Conservation (phyloP, 2,329 filamentous ascomycete genomes). For the Aphanocladium album region DNA sequence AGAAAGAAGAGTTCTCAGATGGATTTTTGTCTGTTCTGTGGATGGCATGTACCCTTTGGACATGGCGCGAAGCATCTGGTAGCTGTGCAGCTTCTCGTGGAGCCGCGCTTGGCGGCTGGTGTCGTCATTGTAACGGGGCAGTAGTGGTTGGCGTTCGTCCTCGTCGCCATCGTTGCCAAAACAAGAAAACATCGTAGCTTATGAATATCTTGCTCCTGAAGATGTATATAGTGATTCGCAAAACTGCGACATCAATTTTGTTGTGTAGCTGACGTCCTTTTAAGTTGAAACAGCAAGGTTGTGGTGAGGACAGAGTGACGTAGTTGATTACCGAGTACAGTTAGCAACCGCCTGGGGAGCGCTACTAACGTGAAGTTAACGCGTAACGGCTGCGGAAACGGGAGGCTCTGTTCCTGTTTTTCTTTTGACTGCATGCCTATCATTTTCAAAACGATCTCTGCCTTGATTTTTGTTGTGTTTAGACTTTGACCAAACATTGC, state of each 20-base stretch:
- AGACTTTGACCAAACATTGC: not conserved
- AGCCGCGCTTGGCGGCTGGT: slow-evolving; percentile 71
- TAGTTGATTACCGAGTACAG: slow-evolving; percentile 10
- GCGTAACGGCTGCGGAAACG: not conserved
- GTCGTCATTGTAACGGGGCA: slow-evolving; percentile 79
- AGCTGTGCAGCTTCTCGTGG: slow-evolving; percentile 86
- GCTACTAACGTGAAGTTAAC: not conserved
- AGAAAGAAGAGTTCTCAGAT: slow-evolving; percentile 72
- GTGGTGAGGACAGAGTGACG: slow-evolving; percentile 11
- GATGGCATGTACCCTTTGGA: slow-evolving; percentile 87
- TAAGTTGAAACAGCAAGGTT: not conserved
- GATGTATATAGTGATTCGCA: not conserved
- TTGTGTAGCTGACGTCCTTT: not conserved
- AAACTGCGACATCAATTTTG: not conserved
- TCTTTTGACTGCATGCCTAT: not conserved
- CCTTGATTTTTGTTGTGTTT: too few relatives aligned
- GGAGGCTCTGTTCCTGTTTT: not conserved
- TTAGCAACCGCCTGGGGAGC: too few relatives aligned
- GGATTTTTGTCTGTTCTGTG: slow-evolving; percentile 75
- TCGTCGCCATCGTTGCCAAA: slow-evolving; percentile 48
- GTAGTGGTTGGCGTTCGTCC: slow-evolving; percentile 69
- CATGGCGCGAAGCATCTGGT: slow-evolving; percentile 83
- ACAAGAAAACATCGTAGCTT: slow-evolving; percentile 52
- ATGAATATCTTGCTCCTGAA: not conserved
- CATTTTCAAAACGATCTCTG: not conserved